Evolutionary conservation across 441 rosid species (phyloP).

Genomic region (Brassica hybrid): DNA sequence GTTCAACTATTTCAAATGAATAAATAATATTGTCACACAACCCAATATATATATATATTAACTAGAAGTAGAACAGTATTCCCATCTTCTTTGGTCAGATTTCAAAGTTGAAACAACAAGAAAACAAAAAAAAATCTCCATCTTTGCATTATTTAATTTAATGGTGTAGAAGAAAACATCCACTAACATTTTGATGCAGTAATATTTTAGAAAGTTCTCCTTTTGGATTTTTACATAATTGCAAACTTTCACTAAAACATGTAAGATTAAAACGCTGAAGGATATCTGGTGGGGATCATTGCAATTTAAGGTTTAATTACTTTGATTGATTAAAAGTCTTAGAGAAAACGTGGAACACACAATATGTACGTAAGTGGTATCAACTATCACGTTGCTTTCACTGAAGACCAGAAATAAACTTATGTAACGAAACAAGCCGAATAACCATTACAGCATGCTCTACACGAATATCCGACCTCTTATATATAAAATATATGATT

Average conservation of each 20-base stretch:
- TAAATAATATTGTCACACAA: background rate
- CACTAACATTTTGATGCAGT: background rate
- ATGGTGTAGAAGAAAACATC: background rate
- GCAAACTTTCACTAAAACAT: background rate
- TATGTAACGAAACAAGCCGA: background rate
- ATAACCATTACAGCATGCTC: background rate
- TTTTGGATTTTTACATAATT: background rate
- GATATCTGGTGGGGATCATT: background rate
- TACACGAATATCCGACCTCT: constrained; percentile 5
- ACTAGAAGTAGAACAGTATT: too few species aligned
- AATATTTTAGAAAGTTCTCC: background rate
- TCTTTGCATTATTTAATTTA: background rate
- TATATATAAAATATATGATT: background rate
- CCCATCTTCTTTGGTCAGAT: background rate
- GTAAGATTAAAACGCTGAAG: background rate
- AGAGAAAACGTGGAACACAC: too few species aligned
- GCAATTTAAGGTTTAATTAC: too few species aligned
- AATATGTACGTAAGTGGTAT: background rate
- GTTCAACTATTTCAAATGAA: background rate
- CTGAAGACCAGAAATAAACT: background rate
- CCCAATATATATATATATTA: background rate
- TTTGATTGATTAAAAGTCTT: too few species aligned
- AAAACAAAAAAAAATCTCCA: background rate
- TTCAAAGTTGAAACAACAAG: background rate
- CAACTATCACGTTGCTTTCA: background rate